Conservation (phyloP, 257 asterid species). For the Gynochthodes officinalis region DNA sequence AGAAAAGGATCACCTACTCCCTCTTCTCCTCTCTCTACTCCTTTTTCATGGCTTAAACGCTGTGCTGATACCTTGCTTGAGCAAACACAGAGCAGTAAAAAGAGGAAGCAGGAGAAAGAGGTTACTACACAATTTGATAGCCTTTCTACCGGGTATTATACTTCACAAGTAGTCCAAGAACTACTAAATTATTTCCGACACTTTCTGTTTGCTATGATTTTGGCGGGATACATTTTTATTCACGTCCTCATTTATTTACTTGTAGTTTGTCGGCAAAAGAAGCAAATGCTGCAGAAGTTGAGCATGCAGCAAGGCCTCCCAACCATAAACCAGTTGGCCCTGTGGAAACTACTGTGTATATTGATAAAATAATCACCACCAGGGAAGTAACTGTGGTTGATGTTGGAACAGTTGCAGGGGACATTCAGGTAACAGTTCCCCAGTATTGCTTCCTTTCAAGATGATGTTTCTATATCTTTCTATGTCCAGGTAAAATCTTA, state of each 20-base stretch:
- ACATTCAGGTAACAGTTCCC: conserved; percentile 40
- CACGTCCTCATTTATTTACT: conserved; percentile 20
- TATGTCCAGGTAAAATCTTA: not conserved
- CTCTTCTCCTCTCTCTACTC: conserved; percentile 67
- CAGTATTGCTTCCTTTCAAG: not conserved
- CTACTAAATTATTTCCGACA: not conserved
- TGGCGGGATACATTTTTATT: not conserved
- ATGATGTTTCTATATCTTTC: not conserved
- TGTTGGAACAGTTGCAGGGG: conserved; percentile 36
- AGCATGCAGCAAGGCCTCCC: conserved; percentile 24
- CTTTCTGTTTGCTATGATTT: not conserved
- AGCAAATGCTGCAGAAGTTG: conserved; percentile 32
- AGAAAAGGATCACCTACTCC: conserved; percentile 37
- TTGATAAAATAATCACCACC: conserved; percentile 66
- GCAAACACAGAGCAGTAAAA: conserved; percentile 58
- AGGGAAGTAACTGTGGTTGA: conserved; percentile 53
- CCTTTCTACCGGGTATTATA: conserved; percentile 42
- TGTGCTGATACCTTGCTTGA: conserved; percentile 89
- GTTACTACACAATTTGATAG: conserved; percentile 29
- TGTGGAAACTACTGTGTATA: conserved; percentile 55
- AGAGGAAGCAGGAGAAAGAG: conserved; percentile 53
- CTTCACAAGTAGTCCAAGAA: not conserved
- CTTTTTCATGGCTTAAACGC: conserved; percentile 84
- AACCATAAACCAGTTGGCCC: conserved; percentile 32
- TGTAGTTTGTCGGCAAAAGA: conserved; percentile 30